phyloP scores from a whole-genome alignment of 768 basidiomycete genomes.

The Grammothele lineata region DNA sequence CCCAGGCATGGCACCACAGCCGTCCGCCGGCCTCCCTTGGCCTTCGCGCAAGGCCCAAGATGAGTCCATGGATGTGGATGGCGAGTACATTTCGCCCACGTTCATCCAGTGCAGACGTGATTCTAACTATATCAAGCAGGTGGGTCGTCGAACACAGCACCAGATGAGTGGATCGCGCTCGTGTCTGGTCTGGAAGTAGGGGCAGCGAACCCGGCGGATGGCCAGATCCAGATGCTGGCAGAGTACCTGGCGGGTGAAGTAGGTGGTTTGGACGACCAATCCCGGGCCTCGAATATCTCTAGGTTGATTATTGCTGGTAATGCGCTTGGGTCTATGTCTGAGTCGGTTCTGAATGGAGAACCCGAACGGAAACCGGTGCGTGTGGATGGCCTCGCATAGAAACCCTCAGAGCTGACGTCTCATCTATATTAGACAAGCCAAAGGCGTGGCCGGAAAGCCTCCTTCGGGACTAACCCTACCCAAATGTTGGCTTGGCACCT shows the following conservation, averaged over 20 bases:
- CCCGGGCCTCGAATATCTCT: constrained; percentile 66
- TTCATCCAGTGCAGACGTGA: no score
- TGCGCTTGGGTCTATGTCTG: constrained; percentile 57
- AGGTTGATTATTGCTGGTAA: constrained; percentile 89
- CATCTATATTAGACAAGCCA: constrained; percentile 37
- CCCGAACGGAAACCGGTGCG: constrained; percentile 55
- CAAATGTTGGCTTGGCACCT: constrained; percentile 65
- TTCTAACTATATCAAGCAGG: not conserved
- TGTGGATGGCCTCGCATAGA: not conserved
- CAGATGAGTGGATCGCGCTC: constrained; percentile 77
- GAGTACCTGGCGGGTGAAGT: constrained; percentile 87
- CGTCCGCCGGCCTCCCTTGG: constrained; percentile 22
- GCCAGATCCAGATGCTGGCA: constrained; percentile 79
- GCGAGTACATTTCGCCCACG: constrained; percentile 32
- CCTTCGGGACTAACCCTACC: constrained; percentile 75
- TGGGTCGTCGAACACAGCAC: not conserved
- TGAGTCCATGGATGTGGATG: constrained; percentile 68
- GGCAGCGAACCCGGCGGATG: constrained; percentile 53
- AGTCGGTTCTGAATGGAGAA: constrained; percentile 27
- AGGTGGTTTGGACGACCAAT: constrained; percentile 64
- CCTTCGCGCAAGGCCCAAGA: constrained; percentile 10
- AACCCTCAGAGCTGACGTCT: not conserved
- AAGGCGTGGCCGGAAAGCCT: constrained; percentile 61
- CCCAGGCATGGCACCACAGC: constrained; percentile 75
- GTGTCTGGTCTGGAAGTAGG: constrained; percentile 86